Conservation (phyloP, 1,139 yeast species). For the Kodamaea plutei region DNA sequence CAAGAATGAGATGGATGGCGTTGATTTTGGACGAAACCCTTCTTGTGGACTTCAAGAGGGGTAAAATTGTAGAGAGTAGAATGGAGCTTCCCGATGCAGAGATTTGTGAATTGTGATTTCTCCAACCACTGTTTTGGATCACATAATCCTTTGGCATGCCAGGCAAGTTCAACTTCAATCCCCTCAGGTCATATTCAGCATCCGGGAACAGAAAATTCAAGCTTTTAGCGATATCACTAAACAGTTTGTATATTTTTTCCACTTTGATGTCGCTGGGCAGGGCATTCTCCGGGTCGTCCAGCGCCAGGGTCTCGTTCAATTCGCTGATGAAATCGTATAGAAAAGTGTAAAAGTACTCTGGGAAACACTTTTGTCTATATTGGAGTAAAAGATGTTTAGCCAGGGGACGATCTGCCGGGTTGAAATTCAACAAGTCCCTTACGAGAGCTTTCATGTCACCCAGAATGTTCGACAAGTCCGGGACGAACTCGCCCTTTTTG, state of each 20-base stretch:
- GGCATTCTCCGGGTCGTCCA: conserved; percentile 19
- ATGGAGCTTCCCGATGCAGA: conserved; percentile 46
- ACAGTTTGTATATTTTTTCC: conserved; percentile 53
- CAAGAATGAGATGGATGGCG: conserved; percentile 74
- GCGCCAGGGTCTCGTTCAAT: conserved; percentile 23
- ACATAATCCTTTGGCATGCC: conserved; percentile 40
- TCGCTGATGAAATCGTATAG: conserved; percentile 60
- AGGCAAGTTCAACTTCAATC: conserved; percentile 47
- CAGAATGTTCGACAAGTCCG: conserved; percentile 57
- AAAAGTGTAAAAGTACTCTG: conserved; percentile 66
- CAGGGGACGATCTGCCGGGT: conserved; percentile 57
- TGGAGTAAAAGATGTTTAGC: conserved; percentile 52
- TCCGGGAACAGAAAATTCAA: conserved; percentile 24
- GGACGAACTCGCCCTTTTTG: conserved; percentile 62
- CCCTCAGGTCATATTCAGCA: conserved; percentile 22
- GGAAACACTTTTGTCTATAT: conserved; percentile 56
- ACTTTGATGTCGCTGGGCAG: conserved; percentile 56
- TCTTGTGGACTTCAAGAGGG: conserved; percentile 61
- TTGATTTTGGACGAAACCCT: conserved; percentile 59
- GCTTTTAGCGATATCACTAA: conserved; percentile 45
- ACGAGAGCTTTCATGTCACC: conserved; percentile 50
- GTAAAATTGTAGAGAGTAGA: conserved; percentile 57
- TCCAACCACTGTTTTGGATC: conserved; percentile 22
- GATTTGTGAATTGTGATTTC: conserved; percentile 22
- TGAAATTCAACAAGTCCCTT: conserved; percentile 54